Evolutionary conservation across 2,329 filamentous ascomycete species (phyloP).

Genomic region (Pseudocercospora vitis): DNA sequence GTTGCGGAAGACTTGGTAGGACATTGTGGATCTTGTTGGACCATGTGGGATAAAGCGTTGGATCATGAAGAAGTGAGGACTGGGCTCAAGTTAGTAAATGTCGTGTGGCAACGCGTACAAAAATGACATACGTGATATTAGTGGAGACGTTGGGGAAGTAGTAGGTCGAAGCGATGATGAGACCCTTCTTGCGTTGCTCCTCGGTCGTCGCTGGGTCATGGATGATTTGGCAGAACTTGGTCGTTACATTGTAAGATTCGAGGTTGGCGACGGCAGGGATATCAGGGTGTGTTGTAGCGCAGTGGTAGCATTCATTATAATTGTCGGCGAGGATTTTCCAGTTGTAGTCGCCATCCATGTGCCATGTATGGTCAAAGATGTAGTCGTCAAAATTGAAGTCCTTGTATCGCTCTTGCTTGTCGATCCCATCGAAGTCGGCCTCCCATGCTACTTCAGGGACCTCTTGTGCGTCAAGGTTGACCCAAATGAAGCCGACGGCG

Average conservation of each 20-base stretch:
- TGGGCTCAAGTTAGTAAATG: conserved; percentile 26
- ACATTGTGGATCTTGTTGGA: conserved; percentile 55
- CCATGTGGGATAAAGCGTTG: conserved; percentile 61
- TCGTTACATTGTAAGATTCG: conserved; percentile 55
- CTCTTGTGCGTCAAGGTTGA: conserved; percentile 55
- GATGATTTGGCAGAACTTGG: conserved; percentile 51
- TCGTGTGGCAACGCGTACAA: neutral
- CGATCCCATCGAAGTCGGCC: conserved; percentile 54
- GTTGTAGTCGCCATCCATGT: conserved; percentile 59
- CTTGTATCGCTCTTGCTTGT: conserved; percentile 48
- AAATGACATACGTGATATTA: conserved; percentile 50
- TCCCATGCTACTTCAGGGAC: conserved; percentile 53
- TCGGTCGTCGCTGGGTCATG: conserved; percentile 49
- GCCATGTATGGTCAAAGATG: conserved; percentile 58
- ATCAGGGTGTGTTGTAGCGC: conserved; percentile 59
- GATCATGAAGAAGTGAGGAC: conserved; percentile 64
- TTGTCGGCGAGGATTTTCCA: conserved; percentile 64
- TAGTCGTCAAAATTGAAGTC: conserved; percentile 56
- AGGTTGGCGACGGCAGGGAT: conserved; percentile 59
- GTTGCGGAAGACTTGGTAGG: conserved; percentile 64
- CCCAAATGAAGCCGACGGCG: conserved; percentile 57
- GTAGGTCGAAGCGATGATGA: conserved; percentile 51
- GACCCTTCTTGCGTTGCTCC: conserved; percentile 51
- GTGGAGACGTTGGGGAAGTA: conserved; percentile 55
- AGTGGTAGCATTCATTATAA: conserved; percentile 68